Base-by-base conservation (phyloP, 1,284 basidiomycete species). In the Leccinum subrobustum region DNA sequence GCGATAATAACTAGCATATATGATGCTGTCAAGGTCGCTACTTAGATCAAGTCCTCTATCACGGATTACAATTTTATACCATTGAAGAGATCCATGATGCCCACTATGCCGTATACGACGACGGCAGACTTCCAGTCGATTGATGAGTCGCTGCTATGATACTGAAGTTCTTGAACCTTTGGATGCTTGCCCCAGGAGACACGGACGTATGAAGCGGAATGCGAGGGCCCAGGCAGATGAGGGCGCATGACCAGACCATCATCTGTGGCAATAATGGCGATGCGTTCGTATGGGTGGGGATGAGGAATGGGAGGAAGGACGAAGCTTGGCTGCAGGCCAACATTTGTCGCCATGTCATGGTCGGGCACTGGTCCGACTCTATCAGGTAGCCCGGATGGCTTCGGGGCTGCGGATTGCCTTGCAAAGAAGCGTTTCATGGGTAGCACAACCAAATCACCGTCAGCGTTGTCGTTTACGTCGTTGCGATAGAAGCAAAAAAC, bases 101-200 rank as follows among this genome's bases (percentile, higher is more conserved):
- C 90, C 50, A 92, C 76, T 63, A 93, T 81, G 9, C 91, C 91
- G 71, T 90, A 87, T 12, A 90, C 80, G 44, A 90, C 72, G 44
- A 83, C 81, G 61, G 79, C 75, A 11, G 81, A 78, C 6, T 75
- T 69, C 87, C 88, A 91, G 67, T 83, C 78, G 27, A 74, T 63
- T 14, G 70, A 70, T n/a, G 63, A 23, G 23, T 74, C 70, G 12
- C 64, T 72, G 27, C 64, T 68, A 47, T 74, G 69, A 18, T 67
- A 69, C 18, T 76, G 70, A 20, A 87, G 60, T 68, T 88, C 84
- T 66, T 86, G 81, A n/a, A 90, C 71, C 58, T 76, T 77, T 25
- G 79, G 75, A 37, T 75, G 70, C 71, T 86, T 88, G 1, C 83
- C 83, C 90, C 90, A 92, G 20, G 75, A 64, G 29, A 93, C 75